Conservation (phyloP, 768 basidiomycete genomes). For the Leccinum imitatum region DNA sequence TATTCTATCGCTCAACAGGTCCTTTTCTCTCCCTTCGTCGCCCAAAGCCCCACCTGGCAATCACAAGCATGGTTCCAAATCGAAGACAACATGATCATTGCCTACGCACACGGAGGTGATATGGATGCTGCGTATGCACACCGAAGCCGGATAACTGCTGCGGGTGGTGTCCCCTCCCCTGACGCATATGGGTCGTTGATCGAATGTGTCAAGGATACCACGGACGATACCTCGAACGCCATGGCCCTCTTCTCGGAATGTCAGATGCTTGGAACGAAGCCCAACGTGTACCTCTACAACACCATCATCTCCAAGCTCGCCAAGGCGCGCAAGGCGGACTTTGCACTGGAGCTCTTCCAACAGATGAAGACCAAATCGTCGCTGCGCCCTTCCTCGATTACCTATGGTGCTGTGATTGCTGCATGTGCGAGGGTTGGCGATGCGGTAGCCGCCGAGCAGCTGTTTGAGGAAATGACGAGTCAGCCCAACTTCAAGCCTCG, state of each 20-base stretch:
- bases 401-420: conserved; percentile 91
- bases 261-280: conserved; percentile 60
- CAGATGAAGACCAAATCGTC: conserved; percentile 68
- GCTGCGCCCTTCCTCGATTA: conserved; percentile 76
- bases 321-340: conserved; percentile 90
- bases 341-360: conserved; percentile 83
- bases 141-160: conserved; percentile 71
- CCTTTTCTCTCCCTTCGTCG: conserved; percentile 42
- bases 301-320: conserved; percentile 96
- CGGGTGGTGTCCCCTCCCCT: conserved; percentile 75
- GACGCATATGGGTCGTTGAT: conserved; percentile 94
- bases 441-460: conserved; percentile 68
- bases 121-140: conserved; percentile 80
- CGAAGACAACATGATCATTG: conserved; percentile 90
- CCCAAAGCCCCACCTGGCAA: conserved; percentile 47
- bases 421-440: conserved; percentile 96
- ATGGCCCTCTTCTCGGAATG: conserved; percentile 82
- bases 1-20: conserved; percentile 70
- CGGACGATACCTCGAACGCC: conserved; percentile 90
- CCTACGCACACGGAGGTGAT: conserved; percentile 77
- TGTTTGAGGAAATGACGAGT: conserved; percentile 83
- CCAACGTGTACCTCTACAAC: conserved; percentile 92
- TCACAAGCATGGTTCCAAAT: conserved; percentile 67
- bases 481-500: conserved; percentile 78
- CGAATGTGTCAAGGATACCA: conserved; percentile 85